These are phyloP conservation scores for Cladosporium sp. DNA, from an alignment of 2,329 filamentous ascomycete genomes.

Conservation along the genomic window DNA sequence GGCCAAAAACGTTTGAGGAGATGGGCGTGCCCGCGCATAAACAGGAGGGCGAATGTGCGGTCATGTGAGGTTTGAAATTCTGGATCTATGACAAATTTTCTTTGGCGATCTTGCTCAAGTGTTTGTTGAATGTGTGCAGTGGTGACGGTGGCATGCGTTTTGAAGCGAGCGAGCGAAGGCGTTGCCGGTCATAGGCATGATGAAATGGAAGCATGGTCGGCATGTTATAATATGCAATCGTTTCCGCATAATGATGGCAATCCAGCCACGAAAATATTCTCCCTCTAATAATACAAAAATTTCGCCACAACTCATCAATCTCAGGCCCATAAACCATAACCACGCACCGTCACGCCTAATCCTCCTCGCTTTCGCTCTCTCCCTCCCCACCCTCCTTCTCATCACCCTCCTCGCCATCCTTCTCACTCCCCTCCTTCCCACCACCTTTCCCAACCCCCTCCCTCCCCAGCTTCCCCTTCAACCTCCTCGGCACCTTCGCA, in stretches of 20 bases:
- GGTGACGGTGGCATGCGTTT: background rate
- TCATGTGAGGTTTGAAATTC: conserved; percentile 6
- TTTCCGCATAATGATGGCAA: background rate
- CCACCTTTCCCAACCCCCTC: background rate
- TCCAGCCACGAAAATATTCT: background rate
- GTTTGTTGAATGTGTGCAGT: background rate
- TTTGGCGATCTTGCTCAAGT: background rate
- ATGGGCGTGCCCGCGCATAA: conserved; percentile 91
- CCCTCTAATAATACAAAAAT: background rate
- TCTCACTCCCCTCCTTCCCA: background rate
- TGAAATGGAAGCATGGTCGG: no score
- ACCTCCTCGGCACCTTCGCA: conserved; percentile 18
- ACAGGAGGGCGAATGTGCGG: conserved; percentile 84
- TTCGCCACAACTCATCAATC: background rate
- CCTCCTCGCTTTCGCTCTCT: background rate
- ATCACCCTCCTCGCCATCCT: background rate
- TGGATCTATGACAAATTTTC: background rate
- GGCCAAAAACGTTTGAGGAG: conserved; percentile 93
- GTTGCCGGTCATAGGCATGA: background rate
- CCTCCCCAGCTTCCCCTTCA: conserved; percentile 18
- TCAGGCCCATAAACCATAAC: background rate
- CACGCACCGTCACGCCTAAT: background rate
- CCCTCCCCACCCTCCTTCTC: background rate
- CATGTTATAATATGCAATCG: background rate
- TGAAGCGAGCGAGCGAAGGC: background rate